Evolutionary conservation across 768 basidiomycete species (phyloP), one percentile per base, ranked within the genome.

Genomic region (Collybia mongolica): DNA sequence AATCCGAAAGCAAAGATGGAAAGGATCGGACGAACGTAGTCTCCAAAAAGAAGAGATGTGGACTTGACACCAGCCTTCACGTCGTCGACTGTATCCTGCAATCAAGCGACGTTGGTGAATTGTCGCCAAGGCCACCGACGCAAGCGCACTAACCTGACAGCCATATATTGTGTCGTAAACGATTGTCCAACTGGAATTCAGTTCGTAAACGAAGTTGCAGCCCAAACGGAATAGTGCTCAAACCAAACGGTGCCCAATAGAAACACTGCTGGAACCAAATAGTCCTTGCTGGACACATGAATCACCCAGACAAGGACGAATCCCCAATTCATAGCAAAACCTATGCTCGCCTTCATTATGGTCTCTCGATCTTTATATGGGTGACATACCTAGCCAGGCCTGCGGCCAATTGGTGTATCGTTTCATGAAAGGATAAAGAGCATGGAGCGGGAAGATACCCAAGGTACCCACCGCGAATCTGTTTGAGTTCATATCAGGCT

Each of bases 1-100:
- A 81, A 76, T 1, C 59, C 52, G 1, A 66, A 48, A 0, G 73
- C 71, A 55, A 82, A 75, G 43, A 58, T 47, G 17, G 71, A 53
- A 24, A 82, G 71, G 52, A 80, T 67, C 1, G 70, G 67, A 19
- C 72, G 64, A 12, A 79, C 72, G 20, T 65, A 56, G 7, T 65
- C 56, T 2, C 74, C 76, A 56, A 83, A 79, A 20, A 81, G 70
- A 37, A 83, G 65, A 2, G 81, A 80, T 46, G 76, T 82, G 7
- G 80, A 82, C 60, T 80, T 76, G 52, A 83, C 73, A 28, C 79
- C 78, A 17, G 72, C 80, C 32, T 70, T 62, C 29, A 74, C 59
- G 63, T 83, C 81, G 66, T 84, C 83, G 35, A 67, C 26, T 28
- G 5, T 28, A 9, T 28, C 26, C 26, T 62, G 54, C 75, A 75